Base-by-base conservation (phyloP, 495 filamentous ascomycete genomes). In the Daldinia grandis region DNA sequence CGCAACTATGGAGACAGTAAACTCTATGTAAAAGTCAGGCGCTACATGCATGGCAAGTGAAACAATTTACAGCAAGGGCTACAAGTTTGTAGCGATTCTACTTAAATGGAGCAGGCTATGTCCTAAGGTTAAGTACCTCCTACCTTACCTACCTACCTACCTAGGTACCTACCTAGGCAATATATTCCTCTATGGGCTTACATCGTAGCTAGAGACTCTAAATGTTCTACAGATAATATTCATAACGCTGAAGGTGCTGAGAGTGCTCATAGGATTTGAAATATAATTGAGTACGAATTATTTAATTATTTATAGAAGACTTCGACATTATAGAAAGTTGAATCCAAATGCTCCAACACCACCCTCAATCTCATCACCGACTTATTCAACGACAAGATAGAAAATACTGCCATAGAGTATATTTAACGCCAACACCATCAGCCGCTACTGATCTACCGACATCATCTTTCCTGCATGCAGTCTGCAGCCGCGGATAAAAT, bases 401-500 rank as follows among this genome's bases (percentile, higher is more conserved):
- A 10, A 51, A 8, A 27, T 51, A 28, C 12, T 15, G 5, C 47
- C 24, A 14, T 1, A 28, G n/a, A 47, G n/a, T 28, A 51, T 51
- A 3, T 25, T 27, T 12, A 51, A 15, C 21, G 15, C 8, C 9
- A 27, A 17, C 2, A 2, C 5, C 21, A 19, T 8, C 21, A 53
- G 10, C 21, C 19, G 27, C 14, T 47, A 56, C 35, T 2, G 5
- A 71, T 65, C 62, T 71, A 71, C 68, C 68, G 68, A 57, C 40
- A 21, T n/a, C 21, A 47, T 21, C 19, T 71, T 10, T 27, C 28
- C 24, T 50, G 9, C 47, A 56, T 15, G 12, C n/a, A 28, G 15
- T 6, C 47, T 15, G 3, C 17, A 59, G 17, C 68, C 62, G 57
- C 68, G 68, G 68, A 71, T 71, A 71, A 69, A 69, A 60, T 64